Conservation (phyloP, 805 yeast species). For the Pichia nakasei region DNA sequence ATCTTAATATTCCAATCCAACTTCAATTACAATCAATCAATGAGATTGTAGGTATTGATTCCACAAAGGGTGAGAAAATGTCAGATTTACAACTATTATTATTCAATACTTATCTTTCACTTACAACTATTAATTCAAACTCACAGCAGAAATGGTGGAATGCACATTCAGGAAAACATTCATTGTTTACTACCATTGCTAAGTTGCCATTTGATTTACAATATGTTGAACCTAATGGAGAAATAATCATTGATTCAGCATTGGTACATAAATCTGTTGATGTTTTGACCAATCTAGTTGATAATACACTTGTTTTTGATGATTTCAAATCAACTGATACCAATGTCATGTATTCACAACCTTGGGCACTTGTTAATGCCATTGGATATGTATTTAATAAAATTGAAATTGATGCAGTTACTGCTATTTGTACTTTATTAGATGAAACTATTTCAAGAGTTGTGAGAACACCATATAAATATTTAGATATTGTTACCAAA, state of each 20-base stretch:
- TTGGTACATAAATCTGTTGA: slow-evolving; percentile 32
- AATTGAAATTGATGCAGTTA: slow-evolving; percentile 10
- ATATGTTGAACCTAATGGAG: slow-evolving; percentile 8
- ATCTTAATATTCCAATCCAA: slow-evolving; percentile 14
- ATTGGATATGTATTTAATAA: slow-evolving; percentile 21
- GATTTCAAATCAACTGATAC: slow-evolving; percentile 18
- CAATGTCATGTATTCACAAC: slow-evolving; percentile 41
- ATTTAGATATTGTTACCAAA: slow-evolving; percentile 47
- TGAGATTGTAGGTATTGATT: slow-evolving; percentile 11
- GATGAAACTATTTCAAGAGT: slow-evolving; percentile 73
- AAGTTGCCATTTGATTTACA: slow-evolving; percentile 33
- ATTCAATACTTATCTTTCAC: slow-evolving; percentile 51
- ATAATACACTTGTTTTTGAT: slow-evolving; percentile 48
- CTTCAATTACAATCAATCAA: slow-evolving; percentile 13
- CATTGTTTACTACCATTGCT: slow-evolving; percentile 61
- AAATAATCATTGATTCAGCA: slow-evolving; percentile 11
- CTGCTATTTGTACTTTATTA: slow-evolving; percentile 49
- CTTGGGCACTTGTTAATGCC: slow-evolving; percentile 45
- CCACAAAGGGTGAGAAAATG: slow-evolving; percentile 19
- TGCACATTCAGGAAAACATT: slow-evolving; percentile 34
- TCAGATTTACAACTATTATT: slow-evolving; percentile 48
- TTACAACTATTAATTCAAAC: slow-evolving; percentile 37
- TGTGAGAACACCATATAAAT: slow-evolving; percentile 73
- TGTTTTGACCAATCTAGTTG: slow-evolving; percentile 41
- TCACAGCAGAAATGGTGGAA: slow-evolving; percentile 71